A percentile compares a stretch with the other conserved stretches of the same genome.
phyloP scores from a whole-genome alignment of 2,329 filamentous ascomycete species.

The Ascochyta koolunga region DNA sequence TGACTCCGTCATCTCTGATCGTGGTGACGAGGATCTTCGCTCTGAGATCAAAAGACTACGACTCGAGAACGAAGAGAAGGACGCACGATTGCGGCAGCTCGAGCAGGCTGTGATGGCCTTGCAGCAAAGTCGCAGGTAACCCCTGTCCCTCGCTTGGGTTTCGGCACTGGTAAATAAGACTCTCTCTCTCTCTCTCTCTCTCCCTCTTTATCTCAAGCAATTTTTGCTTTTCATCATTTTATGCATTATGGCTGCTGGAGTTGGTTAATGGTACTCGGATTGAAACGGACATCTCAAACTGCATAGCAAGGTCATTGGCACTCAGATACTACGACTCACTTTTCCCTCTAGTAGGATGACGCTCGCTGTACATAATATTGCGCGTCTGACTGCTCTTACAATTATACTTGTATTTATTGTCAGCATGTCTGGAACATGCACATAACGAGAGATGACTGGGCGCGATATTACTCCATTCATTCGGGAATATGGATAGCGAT shows the following conservation, averaged over 20 bases:
- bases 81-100: conserved; percentile 44
- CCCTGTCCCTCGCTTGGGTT: background rate
- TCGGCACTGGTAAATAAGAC: background rate
- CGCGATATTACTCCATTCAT: conserved; percentile 23
- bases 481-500: conserved; percentile 10
- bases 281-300: conserved; percentile 10
- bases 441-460: conserved; percentile 13
- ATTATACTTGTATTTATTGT: conserved; percentile 17
- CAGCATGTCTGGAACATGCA: conserved; percentile 30
- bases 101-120: conserved; percentile 44
- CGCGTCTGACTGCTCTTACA: conserved; percentile 27
- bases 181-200: no score
- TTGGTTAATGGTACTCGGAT: background rate
- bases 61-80: conserved; percentile 51
- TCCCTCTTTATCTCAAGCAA: no score
- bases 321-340: conserved; percentile 15
- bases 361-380: conserved; percentile 38
- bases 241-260: conserved; percentile 7
- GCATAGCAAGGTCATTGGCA: conserved; percentile 13
- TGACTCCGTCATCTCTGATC: conserved; percentile 30
- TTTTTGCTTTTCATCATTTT: conserved; percentile 7
- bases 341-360: conserved; percentile 35
- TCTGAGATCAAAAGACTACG: conserved; percentile 51
- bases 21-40: conserved; percentile 43
- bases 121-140: conserved; percentile 33